Conservation (phyloP, 192 early-diverging fungal genomes). For the Coemansia sp. region DNA sequence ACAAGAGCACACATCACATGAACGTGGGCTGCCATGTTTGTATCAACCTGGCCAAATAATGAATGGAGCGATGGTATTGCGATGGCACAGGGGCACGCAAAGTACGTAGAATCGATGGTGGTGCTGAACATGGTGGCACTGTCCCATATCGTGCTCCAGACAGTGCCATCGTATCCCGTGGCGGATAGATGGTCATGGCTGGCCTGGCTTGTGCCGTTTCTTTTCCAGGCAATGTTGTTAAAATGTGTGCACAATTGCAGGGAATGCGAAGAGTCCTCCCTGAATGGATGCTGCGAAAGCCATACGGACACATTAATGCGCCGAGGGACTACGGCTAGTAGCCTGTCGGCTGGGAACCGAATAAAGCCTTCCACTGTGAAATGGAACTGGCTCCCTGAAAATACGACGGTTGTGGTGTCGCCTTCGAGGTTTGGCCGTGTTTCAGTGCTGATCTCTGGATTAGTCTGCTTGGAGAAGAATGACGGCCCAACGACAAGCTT, state of each 20-base stretch:
- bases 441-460: constrained; percentile 29
- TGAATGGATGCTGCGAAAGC: constrained; percentile 31
- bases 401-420: constrained; percentile 15
- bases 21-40: constrained; percentile 24
- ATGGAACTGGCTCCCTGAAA: constrained; percentile 44
- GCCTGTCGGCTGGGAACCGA: constrained; percentile 10
- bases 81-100: constrained; percentile 42
- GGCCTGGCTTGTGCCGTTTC: not conserved
- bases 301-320: constrained; percentile 33
- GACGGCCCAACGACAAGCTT: constrained; percentile 27
- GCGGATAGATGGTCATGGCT: not conserved
- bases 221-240: constrained; percentile 19
- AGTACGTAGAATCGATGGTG: constrained; percentile 32
- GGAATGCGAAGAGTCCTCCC: constrained; percentile 10
- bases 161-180: not conserved
- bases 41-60: constrained; percentile 25
- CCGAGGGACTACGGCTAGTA: not conserved
- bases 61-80: constrained; percentile 30
- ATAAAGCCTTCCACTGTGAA: constrained; percentile 48
- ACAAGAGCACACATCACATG: constrained; percentile 40
- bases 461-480: constrained; percentile 29
- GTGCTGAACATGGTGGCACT: constrained; percentile 35
- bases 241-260: constrained; percentile 16
- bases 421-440: constrained; percentile 34
- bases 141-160: constrained; percentile 27